Evolutionary conservation across 2,329 filamentous ascomycete species (phyloP).

Genomic region (Botrytis fabae): DNA sequence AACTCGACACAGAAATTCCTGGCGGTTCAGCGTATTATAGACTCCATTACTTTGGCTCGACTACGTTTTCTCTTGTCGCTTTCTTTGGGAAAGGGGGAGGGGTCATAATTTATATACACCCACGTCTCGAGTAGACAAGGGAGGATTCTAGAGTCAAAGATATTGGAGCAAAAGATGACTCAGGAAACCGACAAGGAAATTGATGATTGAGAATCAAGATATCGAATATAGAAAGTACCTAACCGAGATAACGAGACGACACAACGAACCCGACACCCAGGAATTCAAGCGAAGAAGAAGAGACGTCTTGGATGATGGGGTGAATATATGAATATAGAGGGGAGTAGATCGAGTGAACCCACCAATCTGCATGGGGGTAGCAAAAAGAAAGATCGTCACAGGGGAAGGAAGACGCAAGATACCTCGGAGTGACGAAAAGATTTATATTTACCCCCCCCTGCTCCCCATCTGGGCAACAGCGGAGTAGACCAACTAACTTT

Average conservation of each 20-base stretch:
- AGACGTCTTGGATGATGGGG: not conserved
- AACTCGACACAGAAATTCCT: too few relatives aligned
- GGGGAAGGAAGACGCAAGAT: too few relatives aligned
- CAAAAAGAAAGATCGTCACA: not conserved
- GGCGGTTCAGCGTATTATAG: not conserved
- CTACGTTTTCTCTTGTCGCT: accelerated
- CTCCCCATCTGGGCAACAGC: too few relatives aligned
- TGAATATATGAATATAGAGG: not conserved
- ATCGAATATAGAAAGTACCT: not conserved
- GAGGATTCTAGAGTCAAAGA: not conserved
- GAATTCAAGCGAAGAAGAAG: not conserved
- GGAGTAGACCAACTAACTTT: too few relatives aligned
- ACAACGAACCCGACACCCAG: not conserved
- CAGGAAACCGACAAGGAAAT: not conserved
- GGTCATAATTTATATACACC: not conserved
- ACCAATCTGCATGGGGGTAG: not conserved
- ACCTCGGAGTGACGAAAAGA: not conserved
- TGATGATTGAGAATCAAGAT: accelerated
- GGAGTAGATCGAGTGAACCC: not conserved
- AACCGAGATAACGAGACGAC: not conserved
- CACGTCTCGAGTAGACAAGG: not conserved
- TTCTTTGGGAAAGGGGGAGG: not conserved
- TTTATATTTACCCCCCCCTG: not conserved
- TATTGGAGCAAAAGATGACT: not conserved
- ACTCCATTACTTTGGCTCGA: not conserved